phyloP scores from a whole-genome alignment of 441 rosid genomes.

The Cnidoscolus chayamansa region DNA sequence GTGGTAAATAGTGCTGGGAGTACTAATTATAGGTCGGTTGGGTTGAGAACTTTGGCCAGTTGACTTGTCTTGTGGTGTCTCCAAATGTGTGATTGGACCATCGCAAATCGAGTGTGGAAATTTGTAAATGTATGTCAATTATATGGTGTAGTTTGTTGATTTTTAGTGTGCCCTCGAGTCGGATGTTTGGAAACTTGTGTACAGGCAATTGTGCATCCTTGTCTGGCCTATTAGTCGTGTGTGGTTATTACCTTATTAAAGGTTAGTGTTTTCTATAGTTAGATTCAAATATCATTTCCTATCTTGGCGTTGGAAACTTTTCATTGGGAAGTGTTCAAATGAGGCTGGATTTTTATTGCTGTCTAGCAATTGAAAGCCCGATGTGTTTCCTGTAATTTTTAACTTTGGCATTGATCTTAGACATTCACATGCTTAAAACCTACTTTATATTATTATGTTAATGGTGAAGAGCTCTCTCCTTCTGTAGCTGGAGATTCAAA shows the following conservation, averaged over 20 bases:
- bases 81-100: background rate
- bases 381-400: too few species aligned
- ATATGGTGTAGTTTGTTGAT: background rate
- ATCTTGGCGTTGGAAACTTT: background rate
- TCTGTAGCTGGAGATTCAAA: too few species aligned
- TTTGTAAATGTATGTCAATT: constrained; percentile 3
- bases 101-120: background rate
- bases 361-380: background rate
- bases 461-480: too few species aligned
- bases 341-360: background rate
- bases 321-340: background rate
- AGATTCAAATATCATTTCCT: background rate
- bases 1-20: background rate
- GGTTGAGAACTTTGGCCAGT: background rate
- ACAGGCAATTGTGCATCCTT: constrained; percentile 1
- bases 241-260: background rate
- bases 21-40: background rate
- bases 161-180: background rate
- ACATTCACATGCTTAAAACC: too few species aligned
- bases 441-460: too few species aligned
- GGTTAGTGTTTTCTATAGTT: background rate
- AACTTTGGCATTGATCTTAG: too few species aligned
- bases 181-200: background rate
- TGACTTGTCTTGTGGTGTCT: background rate
- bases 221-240: background rate